Conservation (phyloP, 139 green algal species). For the Chlamydomonas eustigma region DNA sequence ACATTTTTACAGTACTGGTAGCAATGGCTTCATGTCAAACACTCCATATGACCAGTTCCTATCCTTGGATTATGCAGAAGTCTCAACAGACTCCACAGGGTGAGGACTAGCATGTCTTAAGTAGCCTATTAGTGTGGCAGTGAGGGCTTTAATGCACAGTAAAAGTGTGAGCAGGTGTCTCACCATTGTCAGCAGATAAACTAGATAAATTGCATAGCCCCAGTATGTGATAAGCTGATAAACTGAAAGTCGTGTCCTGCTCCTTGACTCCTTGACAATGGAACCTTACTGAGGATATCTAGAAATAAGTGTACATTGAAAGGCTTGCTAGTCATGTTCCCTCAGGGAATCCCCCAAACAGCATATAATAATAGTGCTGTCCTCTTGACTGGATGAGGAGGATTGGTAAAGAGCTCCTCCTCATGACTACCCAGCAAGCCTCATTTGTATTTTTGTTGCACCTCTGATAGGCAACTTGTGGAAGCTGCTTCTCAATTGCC, state of each 20-base stretch:
- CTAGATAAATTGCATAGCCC: too few relatives aligned
- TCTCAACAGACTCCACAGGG: conserved; percentile 22
- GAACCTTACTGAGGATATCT: not conserved
- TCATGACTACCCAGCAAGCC: not conserved
- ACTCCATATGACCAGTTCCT: conserved; percentile 81
- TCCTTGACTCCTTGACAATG: too few relatives aligned
- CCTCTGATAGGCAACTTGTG: not conserved
- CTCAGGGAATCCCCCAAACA: too few relatives aligned
- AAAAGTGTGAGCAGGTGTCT: not conserved
- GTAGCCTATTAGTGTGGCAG: not conserved
- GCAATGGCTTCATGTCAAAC: conserved; percentile 13
- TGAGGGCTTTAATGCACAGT: not conserved
- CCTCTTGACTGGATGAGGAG: not conserved
- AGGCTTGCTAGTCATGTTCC: not conserved
- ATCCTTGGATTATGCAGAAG: conserved; percentile 48
- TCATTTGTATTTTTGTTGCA: not conserved
- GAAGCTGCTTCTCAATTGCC: not conserved
- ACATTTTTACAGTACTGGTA: conserved; percentile 46
- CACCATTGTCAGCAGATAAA: not conserved
- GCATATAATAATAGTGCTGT: not conserved
- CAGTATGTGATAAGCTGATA: too few relatives aligned
- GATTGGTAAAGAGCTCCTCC: not conserved
- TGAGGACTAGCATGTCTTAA: not conserved
- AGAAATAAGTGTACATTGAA: not conserved
- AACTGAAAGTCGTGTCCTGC: too few relatives aligned